Evolutionary conservation across 2,329 filamentous ascomycete species (phyloP), one percentile per base, ranked within the genome.

Genomic region (Fusarium caatingaense): DNA sequence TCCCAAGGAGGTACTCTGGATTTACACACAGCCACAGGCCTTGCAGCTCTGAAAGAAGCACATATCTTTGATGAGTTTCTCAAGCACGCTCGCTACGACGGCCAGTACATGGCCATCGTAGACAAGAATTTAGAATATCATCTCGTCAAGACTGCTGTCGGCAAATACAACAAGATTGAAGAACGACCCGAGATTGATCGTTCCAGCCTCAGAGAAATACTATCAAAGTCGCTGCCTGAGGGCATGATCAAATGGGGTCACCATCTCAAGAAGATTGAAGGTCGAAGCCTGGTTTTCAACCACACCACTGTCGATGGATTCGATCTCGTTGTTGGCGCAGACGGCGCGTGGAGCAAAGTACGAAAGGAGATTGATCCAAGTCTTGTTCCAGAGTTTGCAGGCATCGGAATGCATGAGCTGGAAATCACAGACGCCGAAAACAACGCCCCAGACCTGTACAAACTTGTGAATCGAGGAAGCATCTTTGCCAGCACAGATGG

Each of bases 121-220:
- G 82, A 85, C 68, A 79, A 80, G 49, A 63, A 83, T 45, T 75
- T 83, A 12, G 77, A 78, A 18, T 72, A 77, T 10, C 74, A 78
- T 13, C 72, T 81, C 8, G 74, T 77, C 10, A 76, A 77, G 8
- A 66, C 67, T 7, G 73, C 72, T 2, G 66, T 59, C 3, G 62
- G 62, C 15, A 72, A 66, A 23, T 58, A 68, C 13, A 60, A 69
- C 21, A 68, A 68, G 15, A 48, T 80, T 21, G 74, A 74, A 46
- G 79, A 82, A 59, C 79, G 83, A 9, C 85, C 85, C 1, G 87
- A 88, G 72, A 88, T 89, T 64, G 86, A 89, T 74, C 83, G 86
- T 20, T 68, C 77, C 8, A 75, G 78, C 23, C 78, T 87, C 18
- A 78, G 83, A 9, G 72, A 80, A 46, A 77, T 88, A 6, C 76